Conservation (phyloP, 1,139 yeast species). For the Nadsonia starkeyi-henricii region DNA sequence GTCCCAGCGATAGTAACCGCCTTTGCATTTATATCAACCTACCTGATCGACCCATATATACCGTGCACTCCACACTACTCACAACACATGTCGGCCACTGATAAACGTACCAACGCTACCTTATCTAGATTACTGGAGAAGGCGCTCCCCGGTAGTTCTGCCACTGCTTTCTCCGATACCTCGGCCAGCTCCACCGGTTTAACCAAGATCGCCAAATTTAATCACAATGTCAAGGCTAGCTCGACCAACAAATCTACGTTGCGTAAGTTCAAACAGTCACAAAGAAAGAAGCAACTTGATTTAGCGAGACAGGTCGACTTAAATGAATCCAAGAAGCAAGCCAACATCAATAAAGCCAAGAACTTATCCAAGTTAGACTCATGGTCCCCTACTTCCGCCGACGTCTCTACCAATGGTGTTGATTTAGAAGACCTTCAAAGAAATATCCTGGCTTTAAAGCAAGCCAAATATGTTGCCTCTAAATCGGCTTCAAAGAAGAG, state of each 20-base stretch:
- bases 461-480: background rate
- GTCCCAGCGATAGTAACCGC: too few species aligned
- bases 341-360: slow-evolving; percentile 1
- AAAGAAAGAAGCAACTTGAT: slow-evolving; percentile 3
- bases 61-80: background rate
- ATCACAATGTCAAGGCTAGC: slow-evolving; percentile 1
- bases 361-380: slow-evolving; percentile 1
- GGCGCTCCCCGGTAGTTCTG: background rate
- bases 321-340: slow-evolving; percentile 5
- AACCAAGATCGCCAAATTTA: slow-evolving; percentile 3
- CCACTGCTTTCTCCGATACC: background rate
- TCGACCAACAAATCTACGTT: background rate
- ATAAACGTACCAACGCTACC: slow-evolving; percentile 1
- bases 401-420: background rate
- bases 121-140: slow-evolving; percentile 6
- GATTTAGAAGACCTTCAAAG: background rate
- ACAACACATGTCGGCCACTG: background rate
- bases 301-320: slow-evolving; percentile 6
- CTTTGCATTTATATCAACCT: too few species aligned
- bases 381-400: background rate
- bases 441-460: background rate
- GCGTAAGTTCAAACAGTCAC: background rate
- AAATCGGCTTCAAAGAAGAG: background rate
- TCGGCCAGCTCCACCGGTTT: slow-evolving; percentile 1
- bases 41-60: too few species aligned